Conservation (phyloP, 768 basidiomycete genomes). For the Chalciporus piperatus region DNA sequence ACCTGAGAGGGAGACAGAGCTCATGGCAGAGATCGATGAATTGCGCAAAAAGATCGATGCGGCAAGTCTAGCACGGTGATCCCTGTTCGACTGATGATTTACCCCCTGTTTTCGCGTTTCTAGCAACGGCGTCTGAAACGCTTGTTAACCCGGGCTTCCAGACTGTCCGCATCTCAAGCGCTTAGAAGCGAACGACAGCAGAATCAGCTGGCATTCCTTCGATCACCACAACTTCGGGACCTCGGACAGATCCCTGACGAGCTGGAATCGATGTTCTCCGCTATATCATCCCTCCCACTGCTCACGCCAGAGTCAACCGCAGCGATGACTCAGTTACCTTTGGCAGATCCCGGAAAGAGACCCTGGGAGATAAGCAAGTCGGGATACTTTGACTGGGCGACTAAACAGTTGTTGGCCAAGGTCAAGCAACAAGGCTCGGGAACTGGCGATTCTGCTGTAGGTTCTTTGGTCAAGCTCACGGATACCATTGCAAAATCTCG, state of each 20-base stretch:
- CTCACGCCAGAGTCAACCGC: slow-evolving; percentile 40
- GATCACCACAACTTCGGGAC: slow-evolving; percentile 36
- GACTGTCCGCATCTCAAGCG: slow-evolving; percentile 43
- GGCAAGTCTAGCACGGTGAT: slow-evolving; percentile 42
- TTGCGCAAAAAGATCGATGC: slow-evolving; percentile 65
- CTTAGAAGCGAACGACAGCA: slow-evolving; percentile 44
- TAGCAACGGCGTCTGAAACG: slow-evolving; percentile 70
- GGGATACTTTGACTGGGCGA: slow-evolving; percentile 80
- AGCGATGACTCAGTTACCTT: slow-evolving; percentile 30
- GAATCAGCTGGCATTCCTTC: slow-evolving; percentile 44
- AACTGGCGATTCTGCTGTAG: slow-evolving; percentile 19
- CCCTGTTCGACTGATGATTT: slow-evolving; percentile 2
- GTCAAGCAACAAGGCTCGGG: slow-evolving; percentile 20
- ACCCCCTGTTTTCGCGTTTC: slow-evolving; percentile 4
- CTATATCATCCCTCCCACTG: slow-evolving; percentile 48
- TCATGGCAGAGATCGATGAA: slow-evolving; percentile 67
- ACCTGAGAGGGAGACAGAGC: slow-evolving; percentile 54
- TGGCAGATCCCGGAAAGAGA: slow-evolving; percentile 61
- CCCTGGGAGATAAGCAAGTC: slow-evolving; percentile 74
- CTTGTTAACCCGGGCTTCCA: slow-evolving; percentile 52
- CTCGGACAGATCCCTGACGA: slow-evolving; percentile 41
- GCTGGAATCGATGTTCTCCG: slow-evolving; percentile 43
- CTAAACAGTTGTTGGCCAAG: slow-evolving; percentile 47
- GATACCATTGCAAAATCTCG: slow-evolving; percentile 17
- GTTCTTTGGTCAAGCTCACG: slow-evolving; percentile 17